A percentile compares a stretch with the other conserved stretches of the same genome.
These are phyloP conservation scores for Didymella segeticola DNA, from an alignment of 2,329 filamentous ascomycete species.

Conservation along the genomic window DNA sequence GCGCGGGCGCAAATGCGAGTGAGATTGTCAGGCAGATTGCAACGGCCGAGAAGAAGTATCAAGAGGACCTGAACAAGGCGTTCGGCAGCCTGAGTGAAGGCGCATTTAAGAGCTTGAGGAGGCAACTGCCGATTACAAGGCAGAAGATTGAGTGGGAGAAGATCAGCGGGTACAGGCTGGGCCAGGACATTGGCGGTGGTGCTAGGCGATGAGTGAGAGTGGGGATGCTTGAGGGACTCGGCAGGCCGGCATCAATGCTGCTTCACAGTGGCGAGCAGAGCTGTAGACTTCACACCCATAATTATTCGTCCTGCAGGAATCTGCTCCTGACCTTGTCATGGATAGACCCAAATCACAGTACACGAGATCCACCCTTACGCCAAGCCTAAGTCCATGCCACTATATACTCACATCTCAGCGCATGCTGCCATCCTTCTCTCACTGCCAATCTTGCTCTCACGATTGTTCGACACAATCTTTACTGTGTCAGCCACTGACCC, in stretches of 20 bases:
- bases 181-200: constrained; percentile 61
- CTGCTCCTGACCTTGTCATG: neutral
- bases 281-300: neutral
- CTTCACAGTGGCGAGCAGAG: neutral
- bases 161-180: constrained; percentile 82
- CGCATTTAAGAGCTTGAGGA: constrained; percentile 89
- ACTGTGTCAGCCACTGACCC: no score
- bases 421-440: no score
- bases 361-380: no score
- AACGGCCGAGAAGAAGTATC: constrained; percentile 84
- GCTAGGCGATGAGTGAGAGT: constrained; percentile 10
- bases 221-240: neutral
- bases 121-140: constrained; percentile 93
- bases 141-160: constrained; percentile 99
- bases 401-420: no score
- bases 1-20: constrained; percentile 64
- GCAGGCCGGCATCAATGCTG: no score
- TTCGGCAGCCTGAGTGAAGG: constrained; percentile 90
- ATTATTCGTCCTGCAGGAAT: neutral
- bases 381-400: no score
- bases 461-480: no score
- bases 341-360: no score
- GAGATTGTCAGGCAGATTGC: constrained; percentile 82
- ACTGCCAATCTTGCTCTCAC: no score
- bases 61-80: constrained; percentile 92